Percentiles rank a stretch among this genome's conserved stretches.
These are phyloP conservation scores for Diaporthe ilicicola DNA, from an alignment of 2,329 filamentous ascomycete species.

Conservation along the genomic window DNA sequence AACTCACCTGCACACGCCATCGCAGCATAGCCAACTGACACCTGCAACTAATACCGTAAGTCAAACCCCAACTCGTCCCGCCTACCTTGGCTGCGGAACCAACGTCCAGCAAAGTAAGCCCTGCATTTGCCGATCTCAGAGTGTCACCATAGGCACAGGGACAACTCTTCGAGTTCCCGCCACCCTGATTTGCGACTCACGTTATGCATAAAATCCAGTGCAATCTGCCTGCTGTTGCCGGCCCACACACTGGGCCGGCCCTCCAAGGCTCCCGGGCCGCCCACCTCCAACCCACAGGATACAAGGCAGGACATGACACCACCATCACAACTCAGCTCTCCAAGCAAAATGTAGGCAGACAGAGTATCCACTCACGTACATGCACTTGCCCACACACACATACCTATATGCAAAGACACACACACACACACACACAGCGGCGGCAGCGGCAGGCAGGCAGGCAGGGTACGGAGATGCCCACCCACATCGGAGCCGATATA, in stretches of 20 bases:
- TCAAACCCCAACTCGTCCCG: background rate
- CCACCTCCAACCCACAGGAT: constrained; percentile 13
- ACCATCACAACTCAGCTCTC: constrained; percentile 11
- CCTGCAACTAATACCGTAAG: constrained; percentile 7
- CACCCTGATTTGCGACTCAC: background rate
- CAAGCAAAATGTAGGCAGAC: background rate
- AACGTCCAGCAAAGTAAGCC: background rate
- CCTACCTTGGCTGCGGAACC: constrained; percentile 3
- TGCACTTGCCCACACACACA: background rate
- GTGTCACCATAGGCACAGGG: background rate
- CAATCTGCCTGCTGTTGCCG: constrained; percentile 1
- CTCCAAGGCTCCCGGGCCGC: background rate
- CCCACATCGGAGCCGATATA: constrained; percentile 13
- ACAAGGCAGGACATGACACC: constrained; percentile 22
- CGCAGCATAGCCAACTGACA: constrained; percentile 11
- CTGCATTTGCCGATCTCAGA: constrained; percentile 9
- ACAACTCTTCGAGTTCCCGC: background rate
- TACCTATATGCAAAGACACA: background rate
- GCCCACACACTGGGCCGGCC: background rate
- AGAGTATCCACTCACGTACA: constrained; percentile 10
- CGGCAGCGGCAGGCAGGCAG: background rate
- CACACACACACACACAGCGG: background rate
- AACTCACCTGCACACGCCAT: background rate
- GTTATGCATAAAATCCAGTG: constrained; percentile 19
- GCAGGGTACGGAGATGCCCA: constrained; percentile 16